A percentile compares a stretch with the other conserved stretches of the same genome.
Conservation (phyloP, 345 rosid genomes). For the Hevea brasiliensis region DNA sequence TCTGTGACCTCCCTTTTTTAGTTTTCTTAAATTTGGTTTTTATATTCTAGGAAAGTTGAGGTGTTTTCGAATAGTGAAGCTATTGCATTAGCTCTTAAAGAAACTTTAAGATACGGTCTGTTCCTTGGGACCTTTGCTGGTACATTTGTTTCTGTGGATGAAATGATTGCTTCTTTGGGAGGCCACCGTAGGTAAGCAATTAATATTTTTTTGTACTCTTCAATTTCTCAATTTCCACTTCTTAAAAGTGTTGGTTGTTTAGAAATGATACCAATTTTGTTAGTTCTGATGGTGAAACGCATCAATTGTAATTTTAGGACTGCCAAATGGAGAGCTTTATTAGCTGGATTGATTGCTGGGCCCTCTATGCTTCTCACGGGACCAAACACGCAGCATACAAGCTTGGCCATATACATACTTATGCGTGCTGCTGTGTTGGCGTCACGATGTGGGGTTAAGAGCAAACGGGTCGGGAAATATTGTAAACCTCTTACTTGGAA, state of each 20-base stretch:
- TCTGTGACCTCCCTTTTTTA: background rate
- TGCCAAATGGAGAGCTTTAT: slow-evolving; percentile 79
- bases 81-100: slow-evolving; percentile 62
- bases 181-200: slow-evolving; percentile 63
- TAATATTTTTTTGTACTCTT: slow-evolving; percentile 26
- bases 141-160: slow-evolving; percentile 81
- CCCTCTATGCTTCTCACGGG: slow-evolving; percentile 96
- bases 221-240: background rate
- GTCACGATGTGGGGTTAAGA: slow-evolving; percentile 89
- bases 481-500: slow-evolving; percentile 98
- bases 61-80: slow-evolving; percentile 65
- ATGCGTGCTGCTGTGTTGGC: slow-evolving; percentile 96
- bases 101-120: slow-evolving; percentile 84
- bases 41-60: slow-evolving; percentile 54
- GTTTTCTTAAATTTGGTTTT: background rate
- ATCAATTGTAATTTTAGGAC: slow-evolving; percentile 46
- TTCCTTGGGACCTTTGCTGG: slow-evolving; percentile 93
- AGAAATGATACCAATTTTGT: background rate
- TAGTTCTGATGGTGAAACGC: slow-evolving; percentile 19
- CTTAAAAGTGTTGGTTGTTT: background rate
- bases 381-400: slow-evolving; percentile 71
- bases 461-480: slow-evolving; percentile 67
- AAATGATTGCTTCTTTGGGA: slow-evolving; percentile 60
- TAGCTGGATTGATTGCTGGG: slow-evolving; percentile 89
- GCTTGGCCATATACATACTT: slow-evolving; percentile 83